A percentile compares a stretch with the other conserved stretches of the same genome.
Conservation (phyloP, 1,284 basidiomycete species). For the Malassezia vespertilionis region DNA sequence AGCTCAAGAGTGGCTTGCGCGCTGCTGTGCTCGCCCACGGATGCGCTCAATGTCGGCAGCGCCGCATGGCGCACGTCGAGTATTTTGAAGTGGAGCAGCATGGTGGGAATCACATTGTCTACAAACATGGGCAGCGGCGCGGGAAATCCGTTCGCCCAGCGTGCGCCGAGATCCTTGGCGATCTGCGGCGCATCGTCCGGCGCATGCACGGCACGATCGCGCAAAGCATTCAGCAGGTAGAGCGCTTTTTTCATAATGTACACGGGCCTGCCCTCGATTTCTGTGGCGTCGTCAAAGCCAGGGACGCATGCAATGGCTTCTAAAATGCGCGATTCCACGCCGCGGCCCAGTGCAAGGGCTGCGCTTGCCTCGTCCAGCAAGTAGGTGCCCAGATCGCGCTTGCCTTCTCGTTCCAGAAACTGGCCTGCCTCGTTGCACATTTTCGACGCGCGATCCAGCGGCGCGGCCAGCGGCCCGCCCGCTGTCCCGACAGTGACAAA, state of each 20-base stretch:
- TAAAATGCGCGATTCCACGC: conserved; percentile 9
- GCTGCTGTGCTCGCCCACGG: background rate
- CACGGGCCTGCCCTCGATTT: conserved; percentile 46
- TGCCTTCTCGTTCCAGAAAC: conserved; percentile 56
- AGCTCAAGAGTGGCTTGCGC: conserved; percentile 18
- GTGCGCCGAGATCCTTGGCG: background rate
- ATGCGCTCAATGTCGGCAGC: conserved; percentile 4
- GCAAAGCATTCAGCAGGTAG: conserved; percentile 64
- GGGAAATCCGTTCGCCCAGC: conserved; percentile 31
- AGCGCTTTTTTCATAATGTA: conserved; percentile 82
- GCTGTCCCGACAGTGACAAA: conserved; percentile 62
- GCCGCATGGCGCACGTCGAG: conserved; percentile 54
- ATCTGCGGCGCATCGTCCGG: background rate
- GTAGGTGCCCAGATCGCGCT: conserved; percentile 63
- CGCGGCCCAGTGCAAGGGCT: conserved; percentile 44
- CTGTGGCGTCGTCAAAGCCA: conserved; percentile 31
- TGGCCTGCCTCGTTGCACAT: conserved; percentile 64
- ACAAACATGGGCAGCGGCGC: conserved; percentile 58
- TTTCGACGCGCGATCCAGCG: conserved; percentile 58
- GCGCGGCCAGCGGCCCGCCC: conserved; percentile 62
- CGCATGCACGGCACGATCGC: conserved; percentile 50
- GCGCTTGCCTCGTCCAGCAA: conserved; percentile 59
- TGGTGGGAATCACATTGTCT: conserved; percentile 75
- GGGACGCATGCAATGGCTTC: conserved; percentile 16
- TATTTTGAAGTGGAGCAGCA: conserved; percentile 65